A percentile compares a stretch with the other conserved stretches of the same genome.
Evolutionary conservation across 768 basidiomycete genomes (phyloP).

Genomic region (Panus rudis): DNA sequence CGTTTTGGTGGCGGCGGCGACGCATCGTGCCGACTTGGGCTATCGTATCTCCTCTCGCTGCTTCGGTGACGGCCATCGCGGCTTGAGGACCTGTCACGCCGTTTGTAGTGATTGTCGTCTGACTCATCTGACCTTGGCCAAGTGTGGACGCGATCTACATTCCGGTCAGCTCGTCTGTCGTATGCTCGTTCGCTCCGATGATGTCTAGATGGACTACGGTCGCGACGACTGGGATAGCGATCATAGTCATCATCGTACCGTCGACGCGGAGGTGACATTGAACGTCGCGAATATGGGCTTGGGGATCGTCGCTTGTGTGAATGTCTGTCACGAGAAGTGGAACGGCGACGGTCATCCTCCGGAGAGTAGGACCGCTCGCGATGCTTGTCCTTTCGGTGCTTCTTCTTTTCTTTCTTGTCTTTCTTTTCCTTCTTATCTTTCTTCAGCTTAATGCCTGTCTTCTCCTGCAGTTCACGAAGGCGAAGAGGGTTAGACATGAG

Average conservation of each 20-base stretch:
- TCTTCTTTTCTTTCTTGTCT: conserved; percentile 49
- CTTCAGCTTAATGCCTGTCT: conserved; percentile 75
- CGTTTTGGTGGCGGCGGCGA: conserved; percentile 42
- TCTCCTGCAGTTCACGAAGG: conserved; percentile 71
- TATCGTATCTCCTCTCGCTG: too few species aligned
- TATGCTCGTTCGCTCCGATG: too few species aligned
- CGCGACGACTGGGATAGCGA: conserved; percentile 19
- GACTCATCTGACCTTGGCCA: conserved; percentile 51
- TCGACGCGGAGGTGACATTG: conserved; percentile 36
- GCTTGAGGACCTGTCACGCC: conserved; percentile 30
- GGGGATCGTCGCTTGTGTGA: conserved; percentile 32
- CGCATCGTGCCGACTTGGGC: conserved; percentile 24
- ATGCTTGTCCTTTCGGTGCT: conserved; percentile 24
- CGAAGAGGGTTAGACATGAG: conserved; percentile 83
- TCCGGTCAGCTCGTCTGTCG: conserved; percentile 2
- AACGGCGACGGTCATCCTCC: conserved; percentile 25
- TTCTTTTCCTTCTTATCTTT: conserved; percentile 64
- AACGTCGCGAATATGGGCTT: conserved; percentile 39
- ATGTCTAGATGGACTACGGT: conserved; percentile 10
- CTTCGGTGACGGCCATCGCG: too few species aligned
- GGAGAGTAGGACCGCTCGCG: conserved; percentile 21
- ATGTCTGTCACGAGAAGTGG: conserved; percentile 22
- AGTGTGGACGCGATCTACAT: conserved; percentile 28
- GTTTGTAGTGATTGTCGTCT: conserved; percentile 35
- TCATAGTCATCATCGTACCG: conserved; percentile 23